phyloP scores from a whole-genome alignment of 116 monocot species.

The Zostera marina region DNA sequence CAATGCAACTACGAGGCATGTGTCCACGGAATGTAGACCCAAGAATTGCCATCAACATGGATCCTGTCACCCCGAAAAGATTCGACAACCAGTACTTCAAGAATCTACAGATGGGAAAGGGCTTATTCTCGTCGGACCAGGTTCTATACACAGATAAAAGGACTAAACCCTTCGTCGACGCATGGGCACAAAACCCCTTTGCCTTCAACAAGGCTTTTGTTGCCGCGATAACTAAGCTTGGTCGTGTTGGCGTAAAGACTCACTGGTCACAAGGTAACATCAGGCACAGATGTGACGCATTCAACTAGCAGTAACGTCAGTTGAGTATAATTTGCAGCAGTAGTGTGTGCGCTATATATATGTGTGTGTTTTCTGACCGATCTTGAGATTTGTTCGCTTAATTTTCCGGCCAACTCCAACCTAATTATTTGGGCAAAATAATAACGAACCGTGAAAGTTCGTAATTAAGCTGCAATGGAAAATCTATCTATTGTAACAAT shows the following conservation, averaged over 20 bases:
- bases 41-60: conserved; percentile 44
- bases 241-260: conserved; percentile 65
- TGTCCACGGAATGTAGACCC: conserved; percentile 49
- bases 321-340: neutral
- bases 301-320: conserved; percentile 9
- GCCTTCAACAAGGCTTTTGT: conserved; percentile 45
- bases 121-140: conserved; percentile 71
- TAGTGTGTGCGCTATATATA: too few species aligned
- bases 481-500: too few species aligned
- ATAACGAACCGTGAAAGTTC: too few species aligned
- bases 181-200: conserved; percentile 25
- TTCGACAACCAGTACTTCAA: conserved; percentile 79
- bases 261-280: conserved; percentile 29
- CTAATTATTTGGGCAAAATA: too few species aligned
- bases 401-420: too few species aligned
- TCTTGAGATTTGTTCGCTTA: too few species aligned
- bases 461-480: too few species aligned
- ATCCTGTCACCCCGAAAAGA: conserved; percentile 32
- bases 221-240: conserved; percentile 36
- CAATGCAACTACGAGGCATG: conserved; percentile 26
- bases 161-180: conserved; percentile 27
- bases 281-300: conserved; percentile 22
- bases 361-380: too few species aligned
- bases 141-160: conserved; percentile 28
- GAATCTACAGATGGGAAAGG: conserved; percentile 48